Evolutionary conservation across 495 filamentous ascomycete species (phyloP), one percentile per base, ranked within the genome.

Genomic region (Amphirosellinia nigrospora): DNA sequence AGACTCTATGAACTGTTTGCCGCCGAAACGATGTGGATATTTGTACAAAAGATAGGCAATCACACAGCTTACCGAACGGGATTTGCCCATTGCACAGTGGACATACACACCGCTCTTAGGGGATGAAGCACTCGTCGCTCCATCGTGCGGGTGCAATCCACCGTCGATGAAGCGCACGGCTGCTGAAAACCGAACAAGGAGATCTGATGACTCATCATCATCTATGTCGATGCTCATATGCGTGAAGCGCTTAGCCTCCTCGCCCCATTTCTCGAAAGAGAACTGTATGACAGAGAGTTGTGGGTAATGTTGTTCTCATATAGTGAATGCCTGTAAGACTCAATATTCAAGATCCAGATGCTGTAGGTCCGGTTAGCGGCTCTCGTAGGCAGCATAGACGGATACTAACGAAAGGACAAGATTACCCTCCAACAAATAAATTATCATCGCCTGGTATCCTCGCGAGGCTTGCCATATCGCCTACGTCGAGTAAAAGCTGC

Each of bases 61-160:
- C 70, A 94, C 85, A 72, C 94, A 85, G 53, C 94, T 89, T 70
- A 94, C 90, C 28, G 94, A 98, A 60, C 96, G 92, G 62, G 94
- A 97, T 81, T 94, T 95, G 39, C 96, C 96, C 93, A 97, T 97
- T 38, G 93, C 94, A 86, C 96, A 98, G 80, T 82, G 80, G 69
- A 84, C 83, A 50, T 82, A 80, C 53, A 85, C 81, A 26, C 77
- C 81, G 32, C 30, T 64, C 30, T 59, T 69, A 60, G 74, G 75
- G 92, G 83, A 32, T 93, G 90, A 41, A 48, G n/a, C 8, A 11
- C 32, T 39, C 21, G 30, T 28, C 11, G 1, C 23, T 9, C n/a
- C 61, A 34, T 64, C 32, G 2, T 68, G 60, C 13, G 77, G 74
- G 53, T 80, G 69, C 46, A 98, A 80, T 1, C 89, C 96, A 50